A percentile compares a stretch with the other conserved stretches of the same genome.
phyloP scores from a whole-genome alignment of 352 stramenopile species.

The Phytophthora citrophthora region DNA sequence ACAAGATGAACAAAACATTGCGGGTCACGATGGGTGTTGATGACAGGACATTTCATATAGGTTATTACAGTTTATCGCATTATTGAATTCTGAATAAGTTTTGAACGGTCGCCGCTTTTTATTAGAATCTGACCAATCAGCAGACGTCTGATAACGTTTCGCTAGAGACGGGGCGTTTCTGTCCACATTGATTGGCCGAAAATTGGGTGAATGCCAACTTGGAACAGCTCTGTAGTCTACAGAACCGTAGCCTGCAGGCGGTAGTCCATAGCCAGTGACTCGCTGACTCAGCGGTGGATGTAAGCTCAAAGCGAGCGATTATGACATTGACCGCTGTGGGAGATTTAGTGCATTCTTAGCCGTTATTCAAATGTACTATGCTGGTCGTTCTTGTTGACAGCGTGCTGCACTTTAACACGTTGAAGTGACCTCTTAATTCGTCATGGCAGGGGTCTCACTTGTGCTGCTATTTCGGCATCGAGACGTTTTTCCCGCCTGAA shows the following conservation, averaged over 20 bases:
- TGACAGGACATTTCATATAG: not conserved
- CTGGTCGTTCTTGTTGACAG: not conserved
- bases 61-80: not conserved
- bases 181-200: slow-evolving; percentile 2
- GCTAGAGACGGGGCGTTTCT: slow-evolving; percentile 11
- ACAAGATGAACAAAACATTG: no score
- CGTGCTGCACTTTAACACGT: slow-evolving; percentile 1
- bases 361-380: not conserved
- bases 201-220: not conserved
- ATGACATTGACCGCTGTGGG: not conserved
- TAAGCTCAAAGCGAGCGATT: no score
- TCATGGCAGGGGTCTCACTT: not conserved
- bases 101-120: slow-evolving; percentile 34
- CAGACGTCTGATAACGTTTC: slow-evolving; percentile 23
- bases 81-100: not conserved
- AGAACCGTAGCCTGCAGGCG: no score
- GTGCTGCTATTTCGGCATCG: no score
- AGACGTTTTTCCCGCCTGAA: slow-evolving; percentile 1
- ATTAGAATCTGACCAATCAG: slow-evolving; percentile 36
- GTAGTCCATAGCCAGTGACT: not conserved
- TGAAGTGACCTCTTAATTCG: not conserved
- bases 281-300: no score
- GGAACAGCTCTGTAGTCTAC: not conserved
- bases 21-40: not conserved
- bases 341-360: not conserved